phyloP scores from a whole-genome alignment of 352 stramenopile species.

The Phytophthora citrophthora region DNA sequence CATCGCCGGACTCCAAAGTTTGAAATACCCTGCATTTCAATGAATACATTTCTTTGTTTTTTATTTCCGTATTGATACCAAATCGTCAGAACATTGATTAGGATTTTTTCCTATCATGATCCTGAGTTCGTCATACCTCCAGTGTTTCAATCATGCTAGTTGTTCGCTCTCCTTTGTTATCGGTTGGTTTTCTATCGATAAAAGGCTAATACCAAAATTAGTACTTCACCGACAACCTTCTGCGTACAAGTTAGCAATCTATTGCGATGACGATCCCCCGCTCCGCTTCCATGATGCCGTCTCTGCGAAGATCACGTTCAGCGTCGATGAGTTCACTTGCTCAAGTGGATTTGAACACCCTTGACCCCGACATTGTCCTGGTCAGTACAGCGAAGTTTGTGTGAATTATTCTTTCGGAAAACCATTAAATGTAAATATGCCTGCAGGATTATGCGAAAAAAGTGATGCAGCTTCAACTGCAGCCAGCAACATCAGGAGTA shows the following conservation, averaged over 20 bases:
- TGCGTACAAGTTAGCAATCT: neutral
- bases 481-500: constrained; percentile 28
- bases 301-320: constrained; percentile 31
- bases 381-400: constrained; percentile 3
- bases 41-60: no score
- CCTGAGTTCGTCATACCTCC: no score
- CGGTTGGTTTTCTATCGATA: no score
- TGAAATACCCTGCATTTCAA: no score
- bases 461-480: constrained; percentile 40
- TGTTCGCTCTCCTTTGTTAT: no score
- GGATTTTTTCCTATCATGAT: no score
- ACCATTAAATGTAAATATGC: neutral
- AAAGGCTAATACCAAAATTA: constrained; percentile 10
- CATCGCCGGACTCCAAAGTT: no score
- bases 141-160: no score
- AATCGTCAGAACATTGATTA: no score
- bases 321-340: constrained; percentile 40
- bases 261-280: constrained; percentile 10
- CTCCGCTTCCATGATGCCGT: constrained; percentile 18
- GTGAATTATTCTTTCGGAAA: neutral
- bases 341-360: constrained; percentile 38
- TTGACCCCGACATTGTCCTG: constrained; percentile 37
- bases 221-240: neutral
- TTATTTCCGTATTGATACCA: no score
- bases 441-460: constrained; percentile 43